Evolutionary conservation across 495 filamentous ascomycete genomes (phyloP).

Genomic region (Lophiostoma macrostomum): DNA sequence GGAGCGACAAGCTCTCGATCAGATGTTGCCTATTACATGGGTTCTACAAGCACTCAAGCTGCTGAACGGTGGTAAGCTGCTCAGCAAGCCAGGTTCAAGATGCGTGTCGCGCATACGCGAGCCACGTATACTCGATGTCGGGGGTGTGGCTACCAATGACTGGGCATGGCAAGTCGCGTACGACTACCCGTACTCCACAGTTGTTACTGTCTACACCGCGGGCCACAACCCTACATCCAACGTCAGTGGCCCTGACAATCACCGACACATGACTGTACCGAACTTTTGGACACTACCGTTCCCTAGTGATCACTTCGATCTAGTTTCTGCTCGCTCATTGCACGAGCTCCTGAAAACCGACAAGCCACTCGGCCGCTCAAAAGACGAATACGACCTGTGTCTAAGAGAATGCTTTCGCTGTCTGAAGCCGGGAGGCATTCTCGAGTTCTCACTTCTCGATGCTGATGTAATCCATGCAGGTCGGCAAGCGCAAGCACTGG

Average conservation of each 20-base stretch:
- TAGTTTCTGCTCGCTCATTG: constrained; percentile 86
- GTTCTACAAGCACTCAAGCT: constrained; percentile 72
- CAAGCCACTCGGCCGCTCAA: constrained; percentile 31
- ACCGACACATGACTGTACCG: constrained; percentile 72
- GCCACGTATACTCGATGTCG: constrained; percentile 79
- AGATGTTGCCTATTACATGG: constrained; percentile 74
- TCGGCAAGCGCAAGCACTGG: constrained; percentile 69
- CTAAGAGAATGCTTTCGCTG: constrained; percentile 82
- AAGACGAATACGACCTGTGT: constrained; percentile 85
- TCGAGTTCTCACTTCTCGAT: constrained; percentile 88
- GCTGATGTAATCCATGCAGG: constrained; percentile 83
- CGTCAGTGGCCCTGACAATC: constrained; percentile 78
- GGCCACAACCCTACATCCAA: constrained; percentile 51
- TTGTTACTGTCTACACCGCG: constrained; percentile 74
- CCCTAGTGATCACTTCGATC: constrained; percentile 81
- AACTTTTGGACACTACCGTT: constrained; percentile 81
- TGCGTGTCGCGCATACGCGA: constrained; percentile 51
- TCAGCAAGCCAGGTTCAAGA: constrained; percentile 68
- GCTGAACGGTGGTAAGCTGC: constrained; percentile 75
- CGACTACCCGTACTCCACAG: constrained; percentile 76
- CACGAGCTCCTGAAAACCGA: constrained; percentile 71
- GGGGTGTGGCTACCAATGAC: constrained; percentile 78
- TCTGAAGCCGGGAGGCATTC: constrained; percentile 86
- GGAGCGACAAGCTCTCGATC: constrained; percentile 72
- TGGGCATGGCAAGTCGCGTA: constrained; percentile 94